Evolutionary conservation across 139 green algal genomes (phyloP), one percentile per base, ranked within the genome.

Genomic region (Bryopsis sp.): DNA sequence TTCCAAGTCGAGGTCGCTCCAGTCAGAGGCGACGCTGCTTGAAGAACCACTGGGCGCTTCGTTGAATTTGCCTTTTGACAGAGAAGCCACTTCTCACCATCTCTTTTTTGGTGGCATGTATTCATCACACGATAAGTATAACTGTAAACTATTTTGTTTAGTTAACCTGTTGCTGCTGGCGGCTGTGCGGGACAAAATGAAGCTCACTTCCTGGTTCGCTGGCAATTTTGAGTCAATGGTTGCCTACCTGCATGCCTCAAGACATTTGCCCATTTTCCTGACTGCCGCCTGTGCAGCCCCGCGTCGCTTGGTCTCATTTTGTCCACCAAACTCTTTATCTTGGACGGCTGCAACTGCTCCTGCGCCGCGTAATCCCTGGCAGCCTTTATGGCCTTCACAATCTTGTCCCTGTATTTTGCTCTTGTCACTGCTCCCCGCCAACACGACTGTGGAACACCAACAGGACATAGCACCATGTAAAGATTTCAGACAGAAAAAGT

Each of bases 1-100:
- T 37, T 69, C 62, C 6, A 35, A 11, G 37, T 69, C 62, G 11
- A 69, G 37, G 26, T 69, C 62, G 26, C 62, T 69, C 62, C 62
- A 69, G 37, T 69, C 62, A 4, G 62, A 69, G 22, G 35, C 62
- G 5, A 28, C 22, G 54, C 54, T 19, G 15, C 15, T 54, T 54
- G 43, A 54, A 19, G 43, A 54, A 19, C 43, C 19, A 19, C 43
- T 54, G 43, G 43, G 43, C 19, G 15, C 39, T 19, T 31, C 62
- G 5, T 31, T 4, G 54, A 28, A 33, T 57, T 33, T 54, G 11
- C 54, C 54, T 29, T 34, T 29, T 7, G 54, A 63, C 19, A 7
- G 7, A 7, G 11, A 7, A 35, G 8, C 19, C n/a, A 35, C 7
- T 63, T 36, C 26, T 29, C n/a, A 8, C 11, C n/a, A 19, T 8